These are phyloP conservation scores for Obelidium mucronatum DNA, from an alignment of 192 early-diverging fungal species.

Conservation along the genomic window DNA sequence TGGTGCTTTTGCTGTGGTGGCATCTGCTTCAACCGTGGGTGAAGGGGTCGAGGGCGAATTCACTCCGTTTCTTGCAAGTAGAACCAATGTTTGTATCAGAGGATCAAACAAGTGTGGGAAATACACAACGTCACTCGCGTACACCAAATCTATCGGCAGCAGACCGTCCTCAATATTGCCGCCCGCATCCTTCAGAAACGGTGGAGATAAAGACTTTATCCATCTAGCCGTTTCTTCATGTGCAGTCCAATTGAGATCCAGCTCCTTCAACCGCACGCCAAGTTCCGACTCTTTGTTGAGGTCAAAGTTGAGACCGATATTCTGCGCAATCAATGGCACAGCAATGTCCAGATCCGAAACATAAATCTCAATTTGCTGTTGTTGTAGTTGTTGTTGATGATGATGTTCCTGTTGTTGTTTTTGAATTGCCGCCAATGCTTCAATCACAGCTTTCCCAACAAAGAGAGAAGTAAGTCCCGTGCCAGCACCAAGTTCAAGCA, in stretches of 20 bases:
- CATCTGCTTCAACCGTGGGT: not conserved
- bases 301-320: slow-evolving; percentile 21
- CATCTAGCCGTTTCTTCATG: not conserved
- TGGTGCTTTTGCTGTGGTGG: not conserved
- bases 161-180: not conserved
- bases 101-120: slow-evolving; percentile 37
- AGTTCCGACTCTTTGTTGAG: not conserved
- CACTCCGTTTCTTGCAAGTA: not conserved
- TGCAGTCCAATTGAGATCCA: slow-evolving; percentile 25
- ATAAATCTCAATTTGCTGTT: not conserved
- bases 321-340: slow-evolving; percentile 16
- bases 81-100: slow-evolving; percentile 16
- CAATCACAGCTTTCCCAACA: slow-evolving; percentile 10
- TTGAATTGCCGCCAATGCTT: not conserved
- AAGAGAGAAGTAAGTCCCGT: slow-evolving; percentile 28
- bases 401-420: too few species aligned
- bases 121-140: slow-evolving; percentile 35
- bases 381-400: not conserved
- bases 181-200: not conserved
- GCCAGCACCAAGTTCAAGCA: slow-evolving; percentile 36
- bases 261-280: not conserved
- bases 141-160: slow-evolving; percentile 16
- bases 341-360: slow-evolving; percentile 32
- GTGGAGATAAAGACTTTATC: not conserved
- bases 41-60: not conserved